Base-by-base conservation (phyloP, 352 stramenopile genomes). In the Pythium insidiosum region DNA sequence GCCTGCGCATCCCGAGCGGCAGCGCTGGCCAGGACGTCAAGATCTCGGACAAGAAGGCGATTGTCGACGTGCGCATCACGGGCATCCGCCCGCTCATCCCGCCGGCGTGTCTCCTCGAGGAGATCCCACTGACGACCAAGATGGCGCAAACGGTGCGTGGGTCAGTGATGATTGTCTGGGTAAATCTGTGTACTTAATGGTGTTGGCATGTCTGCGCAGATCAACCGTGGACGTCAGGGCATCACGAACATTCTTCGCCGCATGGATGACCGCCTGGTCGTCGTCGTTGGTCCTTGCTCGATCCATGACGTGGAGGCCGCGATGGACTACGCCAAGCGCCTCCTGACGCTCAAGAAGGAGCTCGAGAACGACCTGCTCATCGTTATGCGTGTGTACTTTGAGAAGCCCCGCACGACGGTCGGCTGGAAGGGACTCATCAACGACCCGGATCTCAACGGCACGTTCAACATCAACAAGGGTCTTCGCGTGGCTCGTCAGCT, bases 381-480 rank as follows among this genome's bases (percentile, higher is more conserved):
- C 46, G 58, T 95, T 56, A 95, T 95, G 84, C 82, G 84, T 38
- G 78, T 92, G 51, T 95, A 95, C 71, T 95, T 95, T 52, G 84
- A 95, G 51, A 95, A 95, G 59, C 84, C 84, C 20, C 76, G 84
- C 34, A 95, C 84, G 26, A 95, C 84, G 6, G 76, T 95, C 2
- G 84, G 84, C 36, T 95, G 84, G 84, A 95, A 95, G 50, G 84
- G 84, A 6, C 53, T 95, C 54, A 95, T 95, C 65, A 95, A 95
- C 56, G 81, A 95, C 58, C 84, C 84, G 38, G 78, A 95, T 53
- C 76, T 95, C 30, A 68, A 94, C 37, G 80, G 78, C 53, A 88
- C 80, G 24, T 95, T 94, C 63, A 93, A 94, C 61, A 95, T 95
- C 63, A 95, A 94, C 74, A 93, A 95, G 64, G 84, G 81, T 2